These are phyloP conservation scores for Boletus huronensis DNA, from an alignment of 768 basidiomycete species.

Conservation along the genomic window DNA sequence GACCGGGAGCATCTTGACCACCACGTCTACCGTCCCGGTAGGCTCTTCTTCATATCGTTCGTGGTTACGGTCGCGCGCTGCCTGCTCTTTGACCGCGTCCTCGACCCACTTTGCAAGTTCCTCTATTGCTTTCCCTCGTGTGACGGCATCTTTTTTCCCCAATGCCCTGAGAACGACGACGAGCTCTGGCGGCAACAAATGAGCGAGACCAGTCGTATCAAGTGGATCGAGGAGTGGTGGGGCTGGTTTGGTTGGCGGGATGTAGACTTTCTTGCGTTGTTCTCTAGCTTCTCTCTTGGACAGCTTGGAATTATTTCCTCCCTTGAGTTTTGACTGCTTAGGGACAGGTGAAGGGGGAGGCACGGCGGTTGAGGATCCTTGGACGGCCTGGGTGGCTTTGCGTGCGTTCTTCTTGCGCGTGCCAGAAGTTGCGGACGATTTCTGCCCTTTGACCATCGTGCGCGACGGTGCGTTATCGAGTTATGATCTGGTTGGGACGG, in stretches of 20 bases:
- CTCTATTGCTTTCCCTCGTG: constrained; percentile 80
- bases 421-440: constrained; percentile 78
- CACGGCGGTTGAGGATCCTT: constrained; percentile 13
- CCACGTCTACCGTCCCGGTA: constrained; percentile 23
- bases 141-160: constrained; percentile 86
- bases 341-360: constrained; percentile 37
- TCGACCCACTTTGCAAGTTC: constrained; percentile 73
- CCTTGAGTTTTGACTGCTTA: constrained; percentile 46
- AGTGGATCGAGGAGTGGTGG: constrained; percentile 80
- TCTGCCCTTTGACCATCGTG: constrained; percentile 45
- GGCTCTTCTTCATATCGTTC: constrained; percentile 3
- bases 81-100: constrained; percentile 41
- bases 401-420: constrained; percentile 94
- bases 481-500: background rate
- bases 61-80: constrained; percentile 32
- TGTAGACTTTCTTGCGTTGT: constrained; percentile 80
- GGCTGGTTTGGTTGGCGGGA: constrained; percentile 78
- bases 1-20: constrained; percentile 73
- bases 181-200: constrained; percentile 73
- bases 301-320: constrained; percentile 47
- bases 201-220: constrained; percentile 76
- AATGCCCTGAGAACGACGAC: constrained; percentile 77
- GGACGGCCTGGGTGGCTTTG: constrained; percentile 46
- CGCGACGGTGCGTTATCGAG: constrained; percentile 1
- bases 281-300: constrained; percentile 51